These are phyloP conservation scores for Neotropicomus parvogracilis DNA, from an alignment of 1,284 basidiomycete genomes.

Conservation along the genomic window DNA sequence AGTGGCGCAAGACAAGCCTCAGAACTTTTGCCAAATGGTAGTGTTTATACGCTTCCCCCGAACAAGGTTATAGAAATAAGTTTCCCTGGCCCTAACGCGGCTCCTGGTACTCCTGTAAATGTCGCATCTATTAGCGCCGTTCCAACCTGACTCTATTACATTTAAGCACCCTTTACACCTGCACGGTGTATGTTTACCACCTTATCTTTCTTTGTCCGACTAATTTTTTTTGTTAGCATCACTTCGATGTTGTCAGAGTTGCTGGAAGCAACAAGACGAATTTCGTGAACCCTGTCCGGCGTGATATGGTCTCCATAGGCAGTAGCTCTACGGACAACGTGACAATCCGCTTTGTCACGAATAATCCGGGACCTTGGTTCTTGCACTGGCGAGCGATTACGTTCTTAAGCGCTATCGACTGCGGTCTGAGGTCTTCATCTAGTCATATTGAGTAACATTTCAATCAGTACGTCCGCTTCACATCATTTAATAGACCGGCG, in stretches of 20 bases:
- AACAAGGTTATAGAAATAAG: constrained; percentile 36
- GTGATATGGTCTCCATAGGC: constrained; percentile 27
- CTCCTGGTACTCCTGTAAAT: constrained; percentile 36
- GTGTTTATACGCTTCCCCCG: constrained; percentile 30
- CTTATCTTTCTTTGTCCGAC: background rate
- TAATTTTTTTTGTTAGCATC: constrained; percentile 15
- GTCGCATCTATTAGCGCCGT: background rate
- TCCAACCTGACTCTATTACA: constrained; percentile 3
- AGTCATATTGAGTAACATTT: constrained; percentile 42
- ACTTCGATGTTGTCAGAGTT: constrained; percentile 22
- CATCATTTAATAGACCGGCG: background rate
- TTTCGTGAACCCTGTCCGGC: constrained; percentile 24
- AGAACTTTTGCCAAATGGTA: constrained; percentile 30
- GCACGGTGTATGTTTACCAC: constrained; percentile 30
- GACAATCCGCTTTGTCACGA: constrained; percentile 43
- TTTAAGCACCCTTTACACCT: constrained; percentile 34
- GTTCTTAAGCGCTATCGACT: background rate
- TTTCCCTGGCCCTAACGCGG: constrained; percentile 19
- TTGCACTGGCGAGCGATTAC: constrained; percentile 13
- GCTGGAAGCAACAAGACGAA: constrained; percentile 19
- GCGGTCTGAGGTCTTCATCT: background rate
- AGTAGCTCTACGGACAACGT: constrained; percentile 31
- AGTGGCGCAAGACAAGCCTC: constrained; percentile 30
- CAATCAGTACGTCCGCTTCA: constrained; percentile 30
- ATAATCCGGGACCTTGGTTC: constrained; percentile 41